Evolutionary conservation across 2,329 filamentous ascomycete species (phyloP), one percentile per base, ranked within the genome.

Genomic region (Acarospora socialis): DNA sequence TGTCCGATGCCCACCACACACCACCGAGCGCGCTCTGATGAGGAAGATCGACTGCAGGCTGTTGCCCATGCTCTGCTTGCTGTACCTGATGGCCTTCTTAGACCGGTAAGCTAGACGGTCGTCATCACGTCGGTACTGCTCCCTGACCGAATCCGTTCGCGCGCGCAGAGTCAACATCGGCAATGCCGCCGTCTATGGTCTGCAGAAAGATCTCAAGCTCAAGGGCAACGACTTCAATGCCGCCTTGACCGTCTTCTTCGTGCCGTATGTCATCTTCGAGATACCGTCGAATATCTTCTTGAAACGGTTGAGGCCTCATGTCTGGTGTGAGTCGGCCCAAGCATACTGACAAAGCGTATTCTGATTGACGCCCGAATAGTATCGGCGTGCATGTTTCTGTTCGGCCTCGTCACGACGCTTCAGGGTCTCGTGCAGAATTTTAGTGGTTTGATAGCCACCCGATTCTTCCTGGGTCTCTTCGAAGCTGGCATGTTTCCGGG

Each of bases 381-480:
- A 15, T 74, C 77, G 3, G 50, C 72, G 32, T 92, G 86, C 59
- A 92, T 92, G 78, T 79, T 87, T 42, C 59, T 72, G 36, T 94
- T 92, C 44, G 81, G 82, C 7, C 59, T 92, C 14, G 69, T 77
- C 26, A 81, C 78, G 13, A 63, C 81, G 21, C 68, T 73, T 44
- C 81, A 92, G 55, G 84, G 84, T 1, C 56, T 92, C 5, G 78
- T 84, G 3, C 61, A 72, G 37, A 92, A 72, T 48, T 94, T 86
- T 56, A 60, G 65, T 23, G 82, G 83, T 1, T 61, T 94, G 10
- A 65, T 93, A 30, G 66, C 74, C 0, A 83, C 81, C 3, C 71
- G 82, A 20, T 93, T 93, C 63, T 87, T 94, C 53, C 66, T 94
- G 1, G 86, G 86, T 6, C 54, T 81, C 1, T 77, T 76, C 38